Conservation (phyloP, 202 grass and related monocot genomes). For the Zizania palustris region DNA sequence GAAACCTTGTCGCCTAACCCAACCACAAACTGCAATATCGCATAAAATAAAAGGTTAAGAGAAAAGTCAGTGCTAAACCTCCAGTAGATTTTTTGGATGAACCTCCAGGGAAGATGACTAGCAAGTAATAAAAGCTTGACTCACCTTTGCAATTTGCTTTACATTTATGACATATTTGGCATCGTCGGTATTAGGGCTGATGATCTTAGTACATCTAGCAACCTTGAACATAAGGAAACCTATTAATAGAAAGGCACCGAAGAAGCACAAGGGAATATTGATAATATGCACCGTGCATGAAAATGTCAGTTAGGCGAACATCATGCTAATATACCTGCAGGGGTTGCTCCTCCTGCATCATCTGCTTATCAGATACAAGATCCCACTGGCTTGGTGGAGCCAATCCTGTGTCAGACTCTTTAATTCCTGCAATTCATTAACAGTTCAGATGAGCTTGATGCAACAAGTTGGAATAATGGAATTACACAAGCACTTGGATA, state of each 20-base stretch:
- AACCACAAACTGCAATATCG: constrained; percentile 61
- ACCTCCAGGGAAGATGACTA: background rate
- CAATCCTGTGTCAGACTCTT: constrained; percentile 93
- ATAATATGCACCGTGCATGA: background rate
- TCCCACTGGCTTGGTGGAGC: constrained; percentile 96
- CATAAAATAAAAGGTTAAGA: constrained; percentile 1
- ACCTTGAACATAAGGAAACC: constrained; percentile 43
- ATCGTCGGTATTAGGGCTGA: constrained; percentile 76
- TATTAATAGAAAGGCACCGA: background rate
- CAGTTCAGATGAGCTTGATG: background rate
- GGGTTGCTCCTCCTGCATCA: constrained; percentile 98
- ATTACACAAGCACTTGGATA: background rate
- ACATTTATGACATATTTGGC: constrained; percentile 86
- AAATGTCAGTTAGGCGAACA: background rate
- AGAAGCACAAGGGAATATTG: background rate
- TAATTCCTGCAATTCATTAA: constrained; percentile 65
- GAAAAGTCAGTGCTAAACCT: background rate
- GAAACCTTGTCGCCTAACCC: constrained; percentile 78
- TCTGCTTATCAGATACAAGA: constrained; percentile 95
- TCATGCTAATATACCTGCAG: constrained; percentile 51
- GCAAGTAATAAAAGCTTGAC: background rate
- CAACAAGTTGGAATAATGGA: background rate
- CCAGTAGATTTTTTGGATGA: background rate
- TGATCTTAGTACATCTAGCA: constrained; percentile 85
- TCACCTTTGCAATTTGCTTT: constrained; percentile 78